Conservation (phyloP, 2,329 filamentous ascomycete genomes). For the Tolypocladium ophioglossoides region DNA sequence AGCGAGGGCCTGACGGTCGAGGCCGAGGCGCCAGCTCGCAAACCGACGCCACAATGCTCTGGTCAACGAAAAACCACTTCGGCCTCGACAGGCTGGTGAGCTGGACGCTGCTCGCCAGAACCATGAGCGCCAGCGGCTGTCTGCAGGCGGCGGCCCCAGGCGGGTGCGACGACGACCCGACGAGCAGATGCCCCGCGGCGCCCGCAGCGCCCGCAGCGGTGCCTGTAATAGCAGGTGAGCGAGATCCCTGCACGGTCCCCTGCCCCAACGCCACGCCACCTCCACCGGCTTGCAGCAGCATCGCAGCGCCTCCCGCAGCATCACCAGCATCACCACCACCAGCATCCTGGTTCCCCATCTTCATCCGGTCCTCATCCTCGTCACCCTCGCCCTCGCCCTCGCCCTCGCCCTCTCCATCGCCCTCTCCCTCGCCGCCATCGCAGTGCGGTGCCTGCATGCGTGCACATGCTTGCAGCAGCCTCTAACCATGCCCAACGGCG, state of each 20-base stretch:
- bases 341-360: not conserved
- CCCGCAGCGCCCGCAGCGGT: not conserved
- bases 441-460: not conserved
- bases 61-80: not conserved
- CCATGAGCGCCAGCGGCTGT: not conserved
- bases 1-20: not conserved
- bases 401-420: not conserved
- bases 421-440: too few relatives aligned
- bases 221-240: not conserved
- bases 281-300: too few relatives aligned
- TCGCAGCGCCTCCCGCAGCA: not conserved
- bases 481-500: not conserved
- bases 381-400: not conserved
- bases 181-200: too few relatives aligned
- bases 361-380: not conserved
- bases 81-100: not conserved
- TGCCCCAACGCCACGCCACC: too few relatives aligned
- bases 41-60: not conserved
- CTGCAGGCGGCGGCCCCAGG: not conserved
- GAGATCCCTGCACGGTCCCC: too few relatives aligned
- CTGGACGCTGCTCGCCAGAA: not conserved
- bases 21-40: not conserved
- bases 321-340: too few relatives aligned
- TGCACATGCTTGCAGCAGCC: not conserved
- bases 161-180: not conserved